These are phyloP conservation scores for Helicocarpus griseus DNA, from an alignment of 2,329 filamentous ascomycete species.

Conservation along the genomic window DNA sequence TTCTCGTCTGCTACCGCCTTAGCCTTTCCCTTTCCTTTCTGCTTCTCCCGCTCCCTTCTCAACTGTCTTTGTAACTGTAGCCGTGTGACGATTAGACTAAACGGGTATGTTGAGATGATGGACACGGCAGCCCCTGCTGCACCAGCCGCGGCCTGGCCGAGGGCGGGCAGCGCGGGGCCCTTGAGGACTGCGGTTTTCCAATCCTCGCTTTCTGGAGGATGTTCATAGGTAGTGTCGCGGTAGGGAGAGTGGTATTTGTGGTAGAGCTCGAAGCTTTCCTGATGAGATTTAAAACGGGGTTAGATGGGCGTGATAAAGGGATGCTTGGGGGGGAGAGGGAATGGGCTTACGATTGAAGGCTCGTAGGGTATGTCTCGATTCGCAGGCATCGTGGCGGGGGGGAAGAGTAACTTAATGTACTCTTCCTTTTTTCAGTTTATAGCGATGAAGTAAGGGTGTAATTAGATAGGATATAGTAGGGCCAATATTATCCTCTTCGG, in stretches of 20 bases:
- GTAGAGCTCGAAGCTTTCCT: slow-evolving; percentile 30
- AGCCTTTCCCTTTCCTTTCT: not conserved
- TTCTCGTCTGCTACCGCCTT: slow-evolving; percentile 39
- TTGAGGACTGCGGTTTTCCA: slow-evolving; percentile 25
- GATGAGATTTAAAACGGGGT: not conserved
- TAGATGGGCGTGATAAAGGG: not conserved
- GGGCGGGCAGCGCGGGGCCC: slow-evolving; percentile 52
- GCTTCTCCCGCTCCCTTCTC: slow-evolving; percentile 24
- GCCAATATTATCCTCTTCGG: too few relatives aligned
- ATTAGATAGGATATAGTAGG: too few relatives aligned
- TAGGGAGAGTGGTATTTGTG: slow-evolving; percentile 29
- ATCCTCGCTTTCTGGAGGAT: slow-evolving; percentile 13
- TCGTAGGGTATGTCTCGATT: not conserved
- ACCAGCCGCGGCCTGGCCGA: slow-evolving; percentile 74
- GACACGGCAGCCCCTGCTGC: slow-evolving; percentile 69
- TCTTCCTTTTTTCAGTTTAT: too few relatives aligned
- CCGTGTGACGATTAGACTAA: slow-evolving; percentile 71
- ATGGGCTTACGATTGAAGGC: not conserved
- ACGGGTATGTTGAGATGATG: slow-evolving; percentile 68
- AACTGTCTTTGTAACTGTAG: slow-evolving; percentile 67
- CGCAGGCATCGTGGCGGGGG: not conserved
- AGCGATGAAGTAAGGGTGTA: too few relatives aligned
- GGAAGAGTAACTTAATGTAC: not conserved
- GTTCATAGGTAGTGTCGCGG: slow-evolving; percentile 6
- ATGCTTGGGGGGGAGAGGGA: not conserved